Evolutionary conservation across 208 protist species (phyloP), one percentile per base, ranked within the genome.

Genomic region (Leishmania braziliensis): DNA sequence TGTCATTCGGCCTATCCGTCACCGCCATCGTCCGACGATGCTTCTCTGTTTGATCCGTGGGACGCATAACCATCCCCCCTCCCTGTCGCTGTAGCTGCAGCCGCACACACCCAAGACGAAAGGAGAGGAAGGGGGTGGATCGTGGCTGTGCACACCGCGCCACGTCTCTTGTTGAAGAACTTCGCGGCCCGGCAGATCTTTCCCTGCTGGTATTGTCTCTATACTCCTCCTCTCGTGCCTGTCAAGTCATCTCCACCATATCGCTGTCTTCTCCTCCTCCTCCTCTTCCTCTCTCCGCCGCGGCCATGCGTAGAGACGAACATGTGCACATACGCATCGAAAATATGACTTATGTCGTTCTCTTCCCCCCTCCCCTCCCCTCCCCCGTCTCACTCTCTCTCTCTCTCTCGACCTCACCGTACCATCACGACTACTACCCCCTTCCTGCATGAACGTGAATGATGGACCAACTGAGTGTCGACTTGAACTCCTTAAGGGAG

Each of bases 271-370:
- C 8, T n/a, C 9, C 29, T 36, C 36, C 46, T 76, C n/a, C 39
- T n/a, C 51, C 48, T 72, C 60, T 54, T 54, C 39, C 50, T 54
- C 54, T 33, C 51, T 18, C 33, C 50, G 63, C 53, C 5, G 26
- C 10, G 18, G 16, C 71, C 69, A 54, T 29, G 20, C 39, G 10
- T n/a, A 50, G 39, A 50, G 29, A 68, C 2, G 10, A 16, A 72
- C 16, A 80, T 60, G 80, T 33, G 82, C 77, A 73, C 72, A 78
- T 48, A 60, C 74, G 51, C 14, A 36, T 14, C 8, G 29, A 46
- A 23, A 14, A 60, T 6, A 26, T 46, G 14, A 5, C n/a, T 26
- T n/a, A 12, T 48, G 26, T 46, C 48, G 48, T 39, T 33, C 12
- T 6, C 39, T 33, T 62, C 51, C 23, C 29, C 26, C 39, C 36